Base-by-base conservation (phyloP, 441 rosid genomes). In the Metrosideros polymorpha region DNA sequence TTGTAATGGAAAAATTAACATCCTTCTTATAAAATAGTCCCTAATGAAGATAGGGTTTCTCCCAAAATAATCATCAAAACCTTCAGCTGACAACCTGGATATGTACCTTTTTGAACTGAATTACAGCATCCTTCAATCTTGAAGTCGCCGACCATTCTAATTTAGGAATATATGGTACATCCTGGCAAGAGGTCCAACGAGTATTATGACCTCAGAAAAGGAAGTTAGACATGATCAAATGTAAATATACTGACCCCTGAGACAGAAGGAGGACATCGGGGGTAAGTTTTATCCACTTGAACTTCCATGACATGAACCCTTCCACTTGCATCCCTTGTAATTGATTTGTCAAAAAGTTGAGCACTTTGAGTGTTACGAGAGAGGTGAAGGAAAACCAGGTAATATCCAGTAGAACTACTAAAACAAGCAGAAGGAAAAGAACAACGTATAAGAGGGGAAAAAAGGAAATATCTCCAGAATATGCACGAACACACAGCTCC, bases 121-220 rank as follows among this genome's bases (percentile, higher is more conserved):
- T 89, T 71, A 94, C 91, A 85, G 92, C 90, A 90, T 93, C 94
- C 87, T 95, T 95, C 91, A 94, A 53, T 89, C 96, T 93, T 10
- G 95, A 93, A 82, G 86, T 92, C 82, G 45, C 88, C 55, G 96
- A 91, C 96, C 97, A 94, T 85, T 92, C 82, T 54, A 96, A 51
- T 86, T 84, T 88, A 89, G 94, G 92, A 88, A 93, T 90, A 86
- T 87, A 90, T 10, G 96, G 97, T 84, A 93, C 92, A 86, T 94
- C 97, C 98, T 92, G 90, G 45, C 14, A 76, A 87, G 85, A 86
- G 61, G 56, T 86, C 35, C 61, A 85, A 85, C 43, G 7, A 18
- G 77, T n/a, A 51, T 84, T 83, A 50, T 82, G 84, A 82, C 76
- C 22, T 79, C 53, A 66, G 84, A 83, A 87, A 59, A 53, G n/a